Evolutionary conservation across 2,329 filamentous ascomycete species (phyloP).

Genomic region (Colletotrichum spaethianum): DNA sequence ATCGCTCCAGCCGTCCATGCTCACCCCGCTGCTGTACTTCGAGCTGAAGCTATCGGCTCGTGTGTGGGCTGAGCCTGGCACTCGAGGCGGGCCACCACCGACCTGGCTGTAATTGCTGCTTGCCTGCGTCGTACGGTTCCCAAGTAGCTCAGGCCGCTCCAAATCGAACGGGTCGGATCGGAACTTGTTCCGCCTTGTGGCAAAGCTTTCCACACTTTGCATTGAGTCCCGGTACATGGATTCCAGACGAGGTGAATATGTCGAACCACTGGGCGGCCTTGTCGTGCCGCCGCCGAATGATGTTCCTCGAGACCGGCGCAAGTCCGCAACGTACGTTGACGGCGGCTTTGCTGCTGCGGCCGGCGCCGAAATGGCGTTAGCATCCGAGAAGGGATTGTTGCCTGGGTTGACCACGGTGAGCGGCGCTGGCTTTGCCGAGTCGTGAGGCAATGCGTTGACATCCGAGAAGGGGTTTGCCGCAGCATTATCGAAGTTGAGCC

Average conservation of each 20-base stretch:
- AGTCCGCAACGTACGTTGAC: slow-evolving; percentile 61
- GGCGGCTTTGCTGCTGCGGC: slow-evolving; percentile 49
- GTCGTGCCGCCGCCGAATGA: slow-evolving; percentile 53
- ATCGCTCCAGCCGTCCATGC: slow-evolving; percentile 64
- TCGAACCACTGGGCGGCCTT: slow-evolving; percentile 46
- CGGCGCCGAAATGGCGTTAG: slow-evolving; percentile 57
- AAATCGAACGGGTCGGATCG: slow-evolving; percentile 77
- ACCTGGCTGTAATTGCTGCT: slow-evolving; percentile 48
- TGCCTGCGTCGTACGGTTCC: slow-evolving; percentile 50
- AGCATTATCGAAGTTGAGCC: slow-evolving; percentile 52
- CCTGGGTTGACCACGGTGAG: slow-evolving; percentile 47
- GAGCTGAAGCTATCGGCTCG: slow-evolving; percentile 57
- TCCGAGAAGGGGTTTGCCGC: slow-evolving; percentile 64
- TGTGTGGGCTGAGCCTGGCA: slow-evolving; percentile 51
- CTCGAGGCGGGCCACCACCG: slow-evolving; percentile 32
- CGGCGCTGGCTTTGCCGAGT: slow-evolving; percentile 56
- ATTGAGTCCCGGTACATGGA: slow-evolving; percentile 59
- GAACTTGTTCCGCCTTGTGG: slow-evolving; percentile 67
- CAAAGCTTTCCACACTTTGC: slow-evolving; percentile 59
- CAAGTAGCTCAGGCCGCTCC: slow-evolving; percentile 66
- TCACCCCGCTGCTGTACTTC: slow-evolving; percentile 67
- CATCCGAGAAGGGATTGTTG: slow-evolving; percentile 65
- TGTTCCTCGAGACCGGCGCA: slow-evolving; percentile 64
- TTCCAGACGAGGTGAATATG: slow-evolving; percentile 47
- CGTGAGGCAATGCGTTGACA: slow-evolving; percentile 56